phyloP scores from a whole-genome alignment of 2,329 filamentous ascomycete species.

The Pezicula neosporulosa region DNA sequence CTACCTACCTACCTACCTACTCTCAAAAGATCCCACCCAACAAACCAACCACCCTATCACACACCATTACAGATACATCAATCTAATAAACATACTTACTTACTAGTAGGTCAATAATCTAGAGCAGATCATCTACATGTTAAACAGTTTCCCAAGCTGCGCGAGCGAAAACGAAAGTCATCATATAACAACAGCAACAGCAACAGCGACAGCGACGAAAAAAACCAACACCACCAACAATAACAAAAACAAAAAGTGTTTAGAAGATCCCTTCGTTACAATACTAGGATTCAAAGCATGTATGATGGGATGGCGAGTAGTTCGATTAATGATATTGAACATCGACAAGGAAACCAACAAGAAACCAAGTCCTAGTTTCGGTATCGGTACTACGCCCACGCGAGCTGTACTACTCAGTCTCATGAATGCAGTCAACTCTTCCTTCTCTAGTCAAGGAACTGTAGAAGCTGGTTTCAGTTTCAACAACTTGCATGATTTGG shows the following conservation, averaged over 20 bases:
- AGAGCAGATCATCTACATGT: neutral
- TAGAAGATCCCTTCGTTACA: conserved; percentile 1
- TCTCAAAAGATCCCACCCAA: no score
- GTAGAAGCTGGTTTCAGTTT: neutral
- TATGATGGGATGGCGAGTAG: neutral
- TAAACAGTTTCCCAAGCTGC: neutral
- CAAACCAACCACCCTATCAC: no score
- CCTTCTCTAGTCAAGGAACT: neutral
- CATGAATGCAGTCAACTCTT: neutral
- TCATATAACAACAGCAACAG: no score
- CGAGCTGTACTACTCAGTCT: neutral
- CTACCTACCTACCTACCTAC: no score
- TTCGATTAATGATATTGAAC: conserved; percentile 1
- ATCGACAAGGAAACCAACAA: neutral
- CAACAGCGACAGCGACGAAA: no score
- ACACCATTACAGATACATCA: no score
- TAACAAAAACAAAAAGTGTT: no score
- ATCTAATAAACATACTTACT: no score
- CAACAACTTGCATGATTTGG: neutral
- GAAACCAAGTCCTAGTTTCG: neutral
- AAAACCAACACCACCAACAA: no score
- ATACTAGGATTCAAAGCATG: neutral
- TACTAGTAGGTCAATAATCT: neutral
- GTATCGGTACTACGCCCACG: neutral
- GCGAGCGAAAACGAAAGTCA: no score